Base-by-base conservation (phyloP, 768 basidiomycete species). In the Rubroboletus pulcherrimus region DNA sequence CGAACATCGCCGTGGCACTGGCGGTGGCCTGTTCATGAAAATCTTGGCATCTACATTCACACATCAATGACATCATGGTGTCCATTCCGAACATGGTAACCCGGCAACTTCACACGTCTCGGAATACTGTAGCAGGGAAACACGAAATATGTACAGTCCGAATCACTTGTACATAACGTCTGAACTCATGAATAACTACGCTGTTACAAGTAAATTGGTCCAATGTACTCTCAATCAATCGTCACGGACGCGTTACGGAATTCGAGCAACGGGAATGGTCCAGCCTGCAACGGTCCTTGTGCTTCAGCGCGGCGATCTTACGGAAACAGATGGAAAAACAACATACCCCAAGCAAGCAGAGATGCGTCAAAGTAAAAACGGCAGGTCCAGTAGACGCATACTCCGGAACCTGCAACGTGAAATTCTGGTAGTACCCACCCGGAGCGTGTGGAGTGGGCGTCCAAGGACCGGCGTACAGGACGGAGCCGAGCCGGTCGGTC, bases 391-490 rank as follows among this genome's bases (percentile, higher is more conserved):
- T 0, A 1, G 41, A 1, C 39, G 56, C 17, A n/a, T 48, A 59
- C 4, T 12, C 0, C 0, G 61, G 9, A 4, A 70, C 21, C n/a
- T 58, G 59, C 15, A 71, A 14, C 14, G 62, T 57, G 26, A 72
- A 71, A 53, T 72, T 63, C 55, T 72, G 66, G 49, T 71, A 71
- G 51, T 11, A 62, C 26, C 66, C 68, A 12, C 59, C 60, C 7
- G 41, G 41, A 3, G n/a, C 0, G 26, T 68, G 64, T 14, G 0
- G 21, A 2, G 65, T 63, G 5, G 70, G 69, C 0, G 49, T 62
- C 64, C 66, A 71, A 4, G 68, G 60, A 1, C 70, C 68, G 4
- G 68, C 65, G 6, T 71, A 71, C 4, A 71, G 65, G 15, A 70
- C 64, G 14, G 26, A 4, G 15, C 70, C 69, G 10, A 72, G 62